Evolutionary conservation across 441 rosid genomes (phyloP).

Genomic region (Euphorbia neoarborescens): DNA sequence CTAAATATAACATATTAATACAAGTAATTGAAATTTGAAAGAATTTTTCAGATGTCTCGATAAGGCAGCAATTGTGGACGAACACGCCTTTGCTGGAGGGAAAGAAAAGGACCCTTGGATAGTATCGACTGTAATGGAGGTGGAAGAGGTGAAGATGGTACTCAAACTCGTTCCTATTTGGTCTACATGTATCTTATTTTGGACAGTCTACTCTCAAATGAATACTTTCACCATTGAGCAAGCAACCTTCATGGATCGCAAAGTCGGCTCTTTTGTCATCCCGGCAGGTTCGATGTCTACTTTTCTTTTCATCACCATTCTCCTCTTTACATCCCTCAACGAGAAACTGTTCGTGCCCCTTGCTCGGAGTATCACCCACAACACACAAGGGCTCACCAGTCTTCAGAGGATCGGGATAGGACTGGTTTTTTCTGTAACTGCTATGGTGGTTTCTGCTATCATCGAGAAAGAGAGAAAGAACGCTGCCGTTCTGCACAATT

Average conservation of each 20-base stretch:
- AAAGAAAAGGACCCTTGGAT: constrained; percentile 43
- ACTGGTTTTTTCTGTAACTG: constrained; percentile 47
- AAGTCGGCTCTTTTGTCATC: constrained; percentile 42
- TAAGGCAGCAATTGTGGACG: constrained; percentile 58
- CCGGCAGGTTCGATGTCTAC: constrained; percentile 64
- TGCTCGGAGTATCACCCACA: constrained; percentile 46
- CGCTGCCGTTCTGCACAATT: constrained; percentile 19
- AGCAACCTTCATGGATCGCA: constrained; percentile 61
- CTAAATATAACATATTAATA: too few relatives aligned
- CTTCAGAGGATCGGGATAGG: constrained; percentile 78
- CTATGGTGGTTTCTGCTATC: constrained; percentile 61
- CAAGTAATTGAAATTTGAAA: background rate
- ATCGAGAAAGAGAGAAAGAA: constrained; percentile 53
- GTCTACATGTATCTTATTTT: constrained; percentile 77
- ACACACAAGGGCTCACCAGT: constrained; percentile 61
- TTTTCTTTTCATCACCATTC: constrained; percentile 52
- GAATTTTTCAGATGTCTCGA: constrained; percentile 49
- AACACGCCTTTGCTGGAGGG: constrained; percentile 18
- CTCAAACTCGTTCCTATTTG: constrained; percentile 66
- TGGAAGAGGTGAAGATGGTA: constrained; percentile 80
- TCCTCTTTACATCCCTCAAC: constrained; percentile 74
- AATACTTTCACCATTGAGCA: constrained; percentile 80
- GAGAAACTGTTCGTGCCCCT: constrained; percentile 67
- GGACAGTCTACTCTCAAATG: constrained; percentile 91
- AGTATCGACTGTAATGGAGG: constrained; percentile 61